Evolutionary conservation across 352 stramenopile species (phyloP).

Genomic region (Phytophthora sojae): DNA sequence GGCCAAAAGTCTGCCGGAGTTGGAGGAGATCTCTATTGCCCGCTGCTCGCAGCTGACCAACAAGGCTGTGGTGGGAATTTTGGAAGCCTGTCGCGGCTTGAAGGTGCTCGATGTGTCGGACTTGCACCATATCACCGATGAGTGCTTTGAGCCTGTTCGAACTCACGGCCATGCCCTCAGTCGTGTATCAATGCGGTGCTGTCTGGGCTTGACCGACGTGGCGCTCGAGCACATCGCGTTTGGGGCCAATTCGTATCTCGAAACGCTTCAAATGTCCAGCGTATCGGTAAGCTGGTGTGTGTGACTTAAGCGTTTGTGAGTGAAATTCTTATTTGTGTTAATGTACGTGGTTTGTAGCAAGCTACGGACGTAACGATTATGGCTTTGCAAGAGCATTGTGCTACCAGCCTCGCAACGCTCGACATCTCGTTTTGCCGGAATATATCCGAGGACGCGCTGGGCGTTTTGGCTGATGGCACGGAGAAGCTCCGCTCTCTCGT

Average conservation of each 20-base stretch:
- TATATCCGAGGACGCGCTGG: constrained; percentile 73
- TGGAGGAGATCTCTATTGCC: constrained; percentile 78
- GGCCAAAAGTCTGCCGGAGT: constrained; percentile 47
- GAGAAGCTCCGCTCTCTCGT: constrained; percentile 58
- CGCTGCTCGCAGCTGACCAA: constrained; percentile 78
- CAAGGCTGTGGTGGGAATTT: constrained; percentile 43
- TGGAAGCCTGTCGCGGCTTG: constrained; percentile 68
- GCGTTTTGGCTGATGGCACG: constrained; percentile 59
- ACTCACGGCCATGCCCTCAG: constrained; percentile 58
- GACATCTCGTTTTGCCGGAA: constrained; percentile 85
- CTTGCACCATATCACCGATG: constrained; percentile 73
- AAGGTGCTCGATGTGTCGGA: constrained; percentile 75
- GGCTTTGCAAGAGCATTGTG: constrained; percentile 60
- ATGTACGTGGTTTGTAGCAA: constrained; percentile 44
- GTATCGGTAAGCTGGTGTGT: constrained; percentile 56
- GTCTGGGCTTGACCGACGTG: constrained; percentile 62
- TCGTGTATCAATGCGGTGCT: constrained; percentile 68
- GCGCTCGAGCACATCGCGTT: constrained; percentile 68
- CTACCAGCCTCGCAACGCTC: constrained; percentile 48
- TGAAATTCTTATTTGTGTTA: neutral
- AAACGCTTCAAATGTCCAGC: constrained; percentile 79
- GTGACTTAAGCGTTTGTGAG: neutral
- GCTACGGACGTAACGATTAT: constrained; percentile 60
- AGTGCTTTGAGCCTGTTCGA: constrained; percentile 69
- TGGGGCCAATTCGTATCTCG: constrained; percentile 62